phyloP scores from a whole-genome alignment of 106 monocot genomes.

The Dendrobium officinale region DNA sequence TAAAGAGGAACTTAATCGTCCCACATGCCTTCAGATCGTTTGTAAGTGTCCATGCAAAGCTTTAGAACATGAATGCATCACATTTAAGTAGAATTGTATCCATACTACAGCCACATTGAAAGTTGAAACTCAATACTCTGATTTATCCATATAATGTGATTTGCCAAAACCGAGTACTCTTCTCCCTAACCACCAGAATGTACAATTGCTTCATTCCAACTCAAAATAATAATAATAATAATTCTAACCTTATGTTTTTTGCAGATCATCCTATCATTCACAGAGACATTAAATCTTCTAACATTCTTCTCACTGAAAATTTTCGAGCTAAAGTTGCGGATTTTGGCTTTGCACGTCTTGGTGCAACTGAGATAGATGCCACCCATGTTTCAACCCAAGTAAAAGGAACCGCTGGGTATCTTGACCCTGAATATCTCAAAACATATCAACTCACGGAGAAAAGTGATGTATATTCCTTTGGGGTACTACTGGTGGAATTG shows the following conservation, averaged over 20 bases:
- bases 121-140: not conserved
- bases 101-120: not conserved
- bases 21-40: not conserved
- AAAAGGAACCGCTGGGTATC: slow-evolving; percentile 66
- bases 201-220: not conserved
- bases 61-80: not conserved
- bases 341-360: slow-evolving; percentile 61
- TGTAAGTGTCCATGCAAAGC: not conserved
- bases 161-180: not conserved
- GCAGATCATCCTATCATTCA: slow-evolving; percentile 71
- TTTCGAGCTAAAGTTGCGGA: slow-evolving; percentile 64
- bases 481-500: slow-evolving; percentile 53
- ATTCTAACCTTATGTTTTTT: not conserved
- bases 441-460: slow-evolving; percentile 62
- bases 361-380: slow-evolving; percentile 18
- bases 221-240: not conserved
- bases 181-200: not conserved
- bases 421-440: slow-evolving; percentile 64
- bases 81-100: not conserved
- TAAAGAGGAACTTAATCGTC: not conserved
- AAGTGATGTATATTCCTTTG: slow-evolving; percentile 69
- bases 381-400: slow-evolving; percentile 67
- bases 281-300: slow-evolving; percentile 75
- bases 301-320: slow-evolving; percentile 56
- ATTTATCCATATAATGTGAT: not conserved